Evolutionary conservation across 148 eudicot genomes (phyloP).

Genomic region (Mesembryanthemum crystallinum): DNA sequence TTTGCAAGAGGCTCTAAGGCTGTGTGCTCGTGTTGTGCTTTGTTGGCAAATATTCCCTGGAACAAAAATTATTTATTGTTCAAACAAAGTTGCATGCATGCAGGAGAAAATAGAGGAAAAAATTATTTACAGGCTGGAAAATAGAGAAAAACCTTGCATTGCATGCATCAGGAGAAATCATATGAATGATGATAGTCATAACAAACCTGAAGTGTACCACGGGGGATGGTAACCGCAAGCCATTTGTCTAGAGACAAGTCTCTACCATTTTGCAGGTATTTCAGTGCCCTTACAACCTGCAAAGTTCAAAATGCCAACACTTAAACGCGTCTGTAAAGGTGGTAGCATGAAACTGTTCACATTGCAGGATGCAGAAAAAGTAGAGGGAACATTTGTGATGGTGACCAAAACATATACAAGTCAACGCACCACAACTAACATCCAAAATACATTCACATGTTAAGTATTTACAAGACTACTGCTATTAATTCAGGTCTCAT

Average conservation of each 20-base stretch:
- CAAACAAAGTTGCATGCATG: no score
- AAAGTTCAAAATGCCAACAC: constrained; percentile 20
- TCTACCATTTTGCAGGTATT: constrained; percentile 67
- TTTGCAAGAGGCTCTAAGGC: neutral
- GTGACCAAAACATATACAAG: neutral
- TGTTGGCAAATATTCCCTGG: neutral
- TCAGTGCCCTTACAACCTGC: constrained; percentile 94
- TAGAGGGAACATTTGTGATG: neutral
- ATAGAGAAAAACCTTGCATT: neutral
- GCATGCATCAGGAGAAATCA: neutral
- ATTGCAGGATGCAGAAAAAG: neutral
- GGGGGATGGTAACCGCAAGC: constrained; percentile 80
- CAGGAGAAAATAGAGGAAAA: no score
- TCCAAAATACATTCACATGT: neutral
- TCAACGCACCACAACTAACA: neutral
- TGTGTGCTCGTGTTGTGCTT: neutral
- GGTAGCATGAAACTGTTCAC: constrained; percentile 4
- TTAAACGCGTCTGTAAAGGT: neutral
- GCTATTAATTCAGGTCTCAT: neutral
- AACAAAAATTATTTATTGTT: neutral
- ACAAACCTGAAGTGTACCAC: constrained; percentile 99
- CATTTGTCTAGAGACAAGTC: constrained; percentile 56
- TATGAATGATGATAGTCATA: constrained; percentile 13
- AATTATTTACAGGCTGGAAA: neutral
- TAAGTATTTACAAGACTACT: no score